Percentiles rank a stretch among this genome's conserved stretches.
Evolutionary conservation across 306 rosid species (phyloP).

Genomic region (Quercus bicolor): DNA sequence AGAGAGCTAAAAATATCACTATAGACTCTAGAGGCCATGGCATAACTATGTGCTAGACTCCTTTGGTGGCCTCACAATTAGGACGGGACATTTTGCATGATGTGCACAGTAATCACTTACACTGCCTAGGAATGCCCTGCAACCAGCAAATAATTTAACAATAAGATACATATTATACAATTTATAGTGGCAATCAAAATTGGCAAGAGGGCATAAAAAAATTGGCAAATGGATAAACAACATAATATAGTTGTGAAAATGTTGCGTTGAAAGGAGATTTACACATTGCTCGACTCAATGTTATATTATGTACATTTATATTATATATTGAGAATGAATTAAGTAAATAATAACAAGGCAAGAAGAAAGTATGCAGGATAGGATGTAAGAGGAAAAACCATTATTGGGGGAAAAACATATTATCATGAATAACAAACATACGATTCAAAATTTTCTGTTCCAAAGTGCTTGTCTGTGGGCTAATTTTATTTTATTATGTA

Average conservation of each 20-base stretch:
- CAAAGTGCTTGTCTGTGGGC: neutral
- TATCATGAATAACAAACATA: neutral
- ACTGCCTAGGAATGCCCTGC: conserved; percentile 66
- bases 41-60: conserved; percentile 3
- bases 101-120: conserved; percentile 76
- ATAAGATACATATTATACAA: no score
- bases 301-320: no score
- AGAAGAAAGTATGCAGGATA: no score
- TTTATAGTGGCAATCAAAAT: neutral
- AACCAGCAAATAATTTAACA: neutral
- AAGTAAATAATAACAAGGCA: no score
- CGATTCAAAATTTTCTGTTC: neutral
- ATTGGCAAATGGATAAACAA: neutral
- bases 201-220: neutral
- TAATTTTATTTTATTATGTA: neutral
- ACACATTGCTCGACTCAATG: no score
- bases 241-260: no score
- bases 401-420: no score
- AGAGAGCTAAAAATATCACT: neutral
- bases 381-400: no score
- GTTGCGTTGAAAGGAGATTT: no score
- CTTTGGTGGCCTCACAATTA: conserved; percentile 60
- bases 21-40: neutral
- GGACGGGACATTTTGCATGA: conserved; percentile 47
- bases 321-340: no score